phyloP scores from a whole-genome alignment of 2,329 filamentous ascomycete species.

The Fonsecaea nubica region DNA sequence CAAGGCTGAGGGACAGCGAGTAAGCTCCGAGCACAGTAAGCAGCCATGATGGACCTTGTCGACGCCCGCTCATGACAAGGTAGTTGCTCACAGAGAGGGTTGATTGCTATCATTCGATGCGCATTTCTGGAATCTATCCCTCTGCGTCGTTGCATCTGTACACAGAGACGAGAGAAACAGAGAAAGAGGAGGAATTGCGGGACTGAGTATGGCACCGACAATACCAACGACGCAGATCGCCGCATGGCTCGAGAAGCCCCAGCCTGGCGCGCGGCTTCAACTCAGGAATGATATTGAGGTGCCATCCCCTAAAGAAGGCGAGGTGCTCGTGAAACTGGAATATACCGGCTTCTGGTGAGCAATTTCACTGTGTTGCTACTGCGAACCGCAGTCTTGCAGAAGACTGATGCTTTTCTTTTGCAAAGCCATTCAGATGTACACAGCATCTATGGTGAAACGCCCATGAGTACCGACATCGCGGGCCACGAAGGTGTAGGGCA shows the following conservation, averaged over 20 bases:
- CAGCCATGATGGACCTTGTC: background rate
- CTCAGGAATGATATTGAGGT: conserved; percentile 47
- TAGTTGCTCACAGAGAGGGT: background rate
- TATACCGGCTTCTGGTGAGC: conserved; percentile 51
- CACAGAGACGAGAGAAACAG: background rate
- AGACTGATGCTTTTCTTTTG: background rate
- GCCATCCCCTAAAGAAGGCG: conserved; percentile 47
- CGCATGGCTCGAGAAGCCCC: conserved; percentile 48
- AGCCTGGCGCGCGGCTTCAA: conserved; percentile 46
- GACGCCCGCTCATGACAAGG: background rate
- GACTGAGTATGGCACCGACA: conserved; percentile 1
- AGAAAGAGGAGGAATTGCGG: background rate
- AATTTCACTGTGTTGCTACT: background rate
- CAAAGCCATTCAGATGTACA: conserved; percentile 54
- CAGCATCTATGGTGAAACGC: conserved; percentile 52
- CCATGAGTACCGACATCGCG: conserved; percentile 54
- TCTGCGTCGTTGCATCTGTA: background rate
- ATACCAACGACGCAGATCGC: conserved; percentile 42
- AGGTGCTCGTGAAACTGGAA: conserved; percentile 57
- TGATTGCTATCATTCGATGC: background rate
- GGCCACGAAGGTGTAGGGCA: conserved; percentile 56
- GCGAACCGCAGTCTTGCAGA: background rate
- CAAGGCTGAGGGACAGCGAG: background rate
- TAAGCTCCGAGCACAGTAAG: background rate
- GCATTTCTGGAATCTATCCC: background rate